Percentiles rank a stretch among this genome's conserved stretches.
Conservation (phyloP, 139 green algal species). For the Medakamo hakoo region DNA sequence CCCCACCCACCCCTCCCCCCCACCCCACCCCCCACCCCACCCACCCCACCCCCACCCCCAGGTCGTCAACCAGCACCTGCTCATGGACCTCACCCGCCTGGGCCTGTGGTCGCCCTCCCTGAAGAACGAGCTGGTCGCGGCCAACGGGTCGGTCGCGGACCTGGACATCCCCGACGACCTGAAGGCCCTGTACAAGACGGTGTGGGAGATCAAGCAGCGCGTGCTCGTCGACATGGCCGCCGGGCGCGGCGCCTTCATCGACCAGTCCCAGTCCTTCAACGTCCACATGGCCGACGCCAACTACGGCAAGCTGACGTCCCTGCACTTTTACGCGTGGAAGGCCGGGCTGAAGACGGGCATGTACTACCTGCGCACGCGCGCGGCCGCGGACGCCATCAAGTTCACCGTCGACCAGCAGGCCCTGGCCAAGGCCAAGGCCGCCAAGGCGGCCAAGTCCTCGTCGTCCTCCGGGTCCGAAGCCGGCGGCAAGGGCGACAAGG, state of each 20-base stretch:
- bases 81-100: conserved; percentile 77
- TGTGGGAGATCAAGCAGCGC: conserved; percentile 98
- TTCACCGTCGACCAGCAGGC: conserved; percentile 90
- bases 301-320: conserved; percentile 96
- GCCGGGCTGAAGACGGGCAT: conserved; percentile 77
- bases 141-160: conserved; percentile 53
- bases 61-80: conserved; percentile 96
- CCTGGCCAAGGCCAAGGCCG: conserved; percentile 18
- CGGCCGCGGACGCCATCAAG: conserved; percentile 96
- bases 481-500: conserved; percentile 6
- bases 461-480: conserved; percentile 2
- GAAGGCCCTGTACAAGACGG: conserved; percentile 96
- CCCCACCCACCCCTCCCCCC: neutral
- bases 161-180: conserved; percentile 75
- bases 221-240: conserved; percentile 96
- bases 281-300: conserved; percentile 98
- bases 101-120: conserved; percentile 75
- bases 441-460: conserved; percentile 8
- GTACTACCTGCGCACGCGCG: conserved; percentile 93
- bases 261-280: conserved; percentile 96
- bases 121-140: conserved; percentile 91
- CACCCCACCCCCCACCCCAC: neutral
- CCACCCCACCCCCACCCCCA: conserved; percentile 41
- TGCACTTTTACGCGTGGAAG: conserved; percentile 97
- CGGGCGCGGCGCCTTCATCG: conserved; percentile 93